Evolutionary conservation across 352 stramenopile species (phyloP).

Genomic region (Globisporangium polare): DNA sequence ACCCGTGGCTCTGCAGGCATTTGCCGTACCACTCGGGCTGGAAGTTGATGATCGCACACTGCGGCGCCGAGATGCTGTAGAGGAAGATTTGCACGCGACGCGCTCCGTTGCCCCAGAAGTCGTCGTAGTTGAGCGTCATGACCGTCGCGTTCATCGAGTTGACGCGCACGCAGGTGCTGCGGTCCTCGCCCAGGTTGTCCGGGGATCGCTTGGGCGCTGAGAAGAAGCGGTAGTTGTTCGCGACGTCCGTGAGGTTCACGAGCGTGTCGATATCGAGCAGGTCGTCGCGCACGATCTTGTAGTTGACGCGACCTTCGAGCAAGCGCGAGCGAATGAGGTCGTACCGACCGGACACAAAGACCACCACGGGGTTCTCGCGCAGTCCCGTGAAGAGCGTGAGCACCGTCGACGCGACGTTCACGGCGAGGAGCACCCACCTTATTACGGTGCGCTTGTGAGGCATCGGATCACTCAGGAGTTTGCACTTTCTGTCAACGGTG

Average conservation of each 20-base stretch:
- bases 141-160: slow-evolving; percentile 32
- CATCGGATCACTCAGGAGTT: no score
- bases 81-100: slow-evolving; percentile 18
- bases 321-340: slow-evolving; percentile 13
- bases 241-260: slow-evolving; percentile 14
- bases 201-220: slow-evolving; percentile 23
- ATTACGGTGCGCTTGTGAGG: no score
- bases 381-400: not conserved
- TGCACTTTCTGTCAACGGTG: no score
- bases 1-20: slow-evolving; percentile 3
- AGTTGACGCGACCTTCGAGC: slow-evolving; percentile 17
- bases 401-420: not conserved
- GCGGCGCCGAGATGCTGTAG: slow-evolving; percentile 1
- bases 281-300: slow-evolving; percentile 17
- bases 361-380: not conserved
- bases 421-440: not conserved
- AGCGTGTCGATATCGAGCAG: slow-evolving; percentile 10
- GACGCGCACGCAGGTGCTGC: slow-evolving; percentile 33
- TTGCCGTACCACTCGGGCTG: slow-evolving; percentile 7
- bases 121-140: slow-evolving; percentile 27
- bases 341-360: not conserved
- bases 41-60: slow-evolving; percentile 21
- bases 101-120: slow-evolving; percentile 30
- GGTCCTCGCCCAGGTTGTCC: slow-evolving; percentile 26
- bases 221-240: slow-evolving; percentile 17